A percentile compares a stretch with the other conserved stretches of the same genome.
These are phyloP conservation scores for Bathelium albidoporum DNA, from an alignment of 495 filamentous ascomycete species.

Conservation along the genomic window DNA sequence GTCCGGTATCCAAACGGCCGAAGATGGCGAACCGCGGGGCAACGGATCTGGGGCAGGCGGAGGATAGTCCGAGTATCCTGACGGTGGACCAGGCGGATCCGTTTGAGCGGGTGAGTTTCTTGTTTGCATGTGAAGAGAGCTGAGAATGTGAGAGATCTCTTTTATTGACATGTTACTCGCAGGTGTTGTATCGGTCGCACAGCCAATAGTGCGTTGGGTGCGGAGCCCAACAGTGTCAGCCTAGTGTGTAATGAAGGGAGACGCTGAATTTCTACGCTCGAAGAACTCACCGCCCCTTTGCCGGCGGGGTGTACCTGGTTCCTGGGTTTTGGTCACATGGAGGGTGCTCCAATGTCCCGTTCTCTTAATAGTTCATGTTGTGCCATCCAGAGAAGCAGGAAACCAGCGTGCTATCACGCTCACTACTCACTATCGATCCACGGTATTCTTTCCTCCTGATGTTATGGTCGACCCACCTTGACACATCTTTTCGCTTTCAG, in stretches of 20 bases:
- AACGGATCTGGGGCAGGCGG: constrained; percentile 51
- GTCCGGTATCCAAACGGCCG: constrained; percentile 31
- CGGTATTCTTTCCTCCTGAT: not conserved
- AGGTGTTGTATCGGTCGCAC: constrained; percentile 24
- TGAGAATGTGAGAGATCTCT: too few species aligned
- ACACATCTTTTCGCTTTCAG: not conserved
- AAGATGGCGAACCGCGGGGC: constrained; percentile 45
- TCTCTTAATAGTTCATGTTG: too few species aligned
- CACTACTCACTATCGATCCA: not conserved
- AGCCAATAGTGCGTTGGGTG: constrained; percentile 9
- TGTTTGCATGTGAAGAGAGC: too few species aligned
- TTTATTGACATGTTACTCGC: not conserved
- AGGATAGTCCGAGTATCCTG: constrained; percentile 52
- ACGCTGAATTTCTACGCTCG: not conserved
- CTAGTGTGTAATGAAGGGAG: too few species aligned
- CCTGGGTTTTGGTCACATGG: too few species aligned
- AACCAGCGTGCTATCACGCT: too few species aligned
- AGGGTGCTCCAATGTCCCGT: too few species aligned
- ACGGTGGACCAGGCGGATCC: constrained; percentile 56
- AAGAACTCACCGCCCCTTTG: too few species aligned
- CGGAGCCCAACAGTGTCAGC: not conserved
- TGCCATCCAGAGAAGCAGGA: too few species aligned
- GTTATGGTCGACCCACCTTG: not conserved
- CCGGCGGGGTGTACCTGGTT: too few species aligned
- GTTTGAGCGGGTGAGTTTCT: constrained; percentile 58